Base-by-base conservation (phyloP, 2,329 filamentous ascomycete genomes). In the Trichoderma arundinaceum region DNA sequence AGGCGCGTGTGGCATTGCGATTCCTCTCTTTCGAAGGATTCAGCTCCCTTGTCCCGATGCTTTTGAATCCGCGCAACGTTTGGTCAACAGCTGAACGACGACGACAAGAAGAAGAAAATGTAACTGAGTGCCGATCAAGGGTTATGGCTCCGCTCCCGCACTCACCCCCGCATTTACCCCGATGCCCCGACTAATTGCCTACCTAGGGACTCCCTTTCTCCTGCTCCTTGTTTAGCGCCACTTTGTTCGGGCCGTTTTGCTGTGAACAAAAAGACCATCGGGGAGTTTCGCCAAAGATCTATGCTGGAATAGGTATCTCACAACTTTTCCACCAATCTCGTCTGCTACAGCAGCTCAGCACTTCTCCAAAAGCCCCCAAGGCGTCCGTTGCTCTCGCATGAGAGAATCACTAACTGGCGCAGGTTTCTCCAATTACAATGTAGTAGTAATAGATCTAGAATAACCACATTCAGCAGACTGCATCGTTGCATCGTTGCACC, bases 211-310 rank as follows among this genome's bases (percentile, higher is more conserved):
- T 51, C 39, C 48, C 46, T 43, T 54, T 41, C 28, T 17, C 43
- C 10, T 17, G 44, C 53, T 52, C 54, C 62, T 44, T 35, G 53
- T 15, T 53, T 65, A 65, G 62, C 62, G 62, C 62, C 44, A 9
- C 46, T 38, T 44, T 59, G 52, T 65, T 65, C 62, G 62, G 62
- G 62, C 62, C 62, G 62, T 65, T 65, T 64, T 41, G 9, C 15
- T 49, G 52, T 51, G 19, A 46, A 49, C 61, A 56, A 57, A 56
- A 49, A 64, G 52, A 15, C 53, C 62, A 52, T 65, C 62, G 62
- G 62, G 62, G 62, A 65, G 62, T 65, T 51, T 65, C 62, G 62
- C 54, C 62, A 63, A 49, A 7, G 19, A 28, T 8, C 60, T 44
- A 28, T 44, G 12, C 49, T 28, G 32, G 9, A 63, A 35, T 22